Conservation (phyloP, 495 filamentous ascomycete genomes). For the Penicillium flavigenum region DNA sequence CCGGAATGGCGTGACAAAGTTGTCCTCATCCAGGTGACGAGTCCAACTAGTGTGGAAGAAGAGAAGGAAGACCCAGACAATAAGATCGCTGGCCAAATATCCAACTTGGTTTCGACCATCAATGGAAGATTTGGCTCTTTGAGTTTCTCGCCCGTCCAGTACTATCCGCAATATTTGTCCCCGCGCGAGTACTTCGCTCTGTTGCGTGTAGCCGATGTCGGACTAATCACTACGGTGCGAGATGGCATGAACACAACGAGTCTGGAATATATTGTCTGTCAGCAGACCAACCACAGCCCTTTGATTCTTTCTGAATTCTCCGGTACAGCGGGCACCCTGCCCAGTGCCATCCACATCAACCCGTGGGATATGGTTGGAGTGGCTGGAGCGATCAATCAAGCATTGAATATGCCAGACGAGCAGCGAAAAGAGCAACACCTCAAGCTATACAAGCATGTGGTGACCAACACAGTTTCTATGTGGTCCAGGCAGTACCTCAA, state of each 20-base stretch:
- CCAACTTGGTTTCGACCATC: constrained; percentile 83
- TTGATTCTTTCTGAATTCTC: constrained; percentile 95
- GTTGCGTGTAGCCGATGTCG: constrained; percentile 80
- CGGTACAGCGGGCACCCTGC: constrained; percentile 82
- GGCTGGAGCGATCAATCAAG: constrained; percentile 73
- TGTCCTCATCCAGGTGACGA: constrained; percentile 93
- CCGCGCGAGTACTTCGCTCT: constrained; percentile 89
- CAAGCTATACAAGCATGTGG: constrained; percentile 77
- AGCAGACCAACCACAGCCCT: constrained; percentile 77
- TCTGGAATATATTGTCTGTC: constrained; percentile 88
- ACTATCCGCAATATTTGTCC: constrained; percentile 87
- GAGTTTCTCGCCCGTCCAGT: constrained; percentile 82
- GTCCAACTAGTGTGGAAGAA: constrained; percentile 73
- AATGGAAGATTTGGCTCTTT: constrained; percentile 85
- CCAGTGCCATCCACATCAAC: constrained; percentile 88
- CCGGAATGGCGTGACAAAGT: constrained; percentile 88
- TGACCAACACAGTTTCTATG: constrained; percentile 73
- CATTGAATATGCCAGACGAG: constrained; percentile 67
- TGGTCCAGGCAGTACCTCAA: constrained; percentile 79
- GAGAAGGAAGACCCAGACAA: constrained; percentile 64
- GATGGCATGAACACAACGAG: constrained; percentile 98
- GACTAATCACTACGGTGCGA: constrained; percentile 85
- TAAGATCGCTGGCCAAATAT: constrained; percentile 78
- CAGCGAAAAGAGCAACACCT: constrained; percentile 52
- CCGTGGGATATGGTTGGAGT: constrained; percentile 86